Evolutionary conservation across 129 eudicot genomes (phyloP), one percentile per base, ranked within the genome.

Genomic region (Escallonia rubra): DNA sequence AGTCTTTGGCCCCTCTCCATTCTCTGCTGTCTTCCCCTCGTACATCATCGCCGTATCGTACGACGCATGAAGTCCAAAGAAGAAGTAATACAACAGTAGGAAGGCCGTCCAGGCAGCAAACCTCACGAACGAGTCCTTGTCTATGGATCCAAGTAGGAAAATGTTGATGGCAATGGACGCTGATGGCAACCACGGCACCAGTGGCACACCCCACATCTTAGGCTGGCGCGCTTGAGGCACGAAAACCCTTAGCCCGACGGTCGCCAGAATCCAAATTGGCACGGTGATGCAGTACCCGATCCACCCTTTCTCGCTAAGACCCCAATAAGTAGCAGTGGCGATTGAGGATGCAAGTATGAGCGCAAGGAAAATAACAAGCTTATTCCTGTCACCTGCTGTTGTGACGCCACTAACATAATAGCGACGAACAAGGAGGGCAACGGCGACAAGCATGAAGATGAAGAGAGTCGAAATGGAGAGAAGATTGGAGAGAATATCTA

Each of bases 111-210:
- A 91, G 5, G 40, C 65, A 0, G 55, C 82, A 65, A 91, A 87
- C 78, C 96, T 77, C 6, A 81, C 47, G 57, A 80, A 87, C 43
- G 93, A 86, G 59, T 67, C 78, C 47, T 12, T 70, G 66, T 79
- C 85, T 15, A 91, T 81, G 10, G 96, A 87, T 10, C 93, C 93
- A 3, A 87, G 79, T 4, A 91, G 80, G 58, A 91, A 91, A 15
- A 91, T 81, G 74, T 91, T 91, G 2, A 83, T 79, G 1, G 87
- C 83, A 48, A 91, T 91, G 8, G 92, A 85, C 11, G 82, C 40
- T 7, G 97, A 91, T 12, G 97, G 96, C 75, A 91, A 39, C 97
- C 96, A 88, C 1, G 97, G 97, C 61, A 91, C 94, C 66, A 91
- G 50, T 0, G 97, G 97, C 5, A 80, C 95, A 16, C 97, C 97